Conservation (phyloP, 108 stramenopile species). For the Fistulifera solaris region DNA sequence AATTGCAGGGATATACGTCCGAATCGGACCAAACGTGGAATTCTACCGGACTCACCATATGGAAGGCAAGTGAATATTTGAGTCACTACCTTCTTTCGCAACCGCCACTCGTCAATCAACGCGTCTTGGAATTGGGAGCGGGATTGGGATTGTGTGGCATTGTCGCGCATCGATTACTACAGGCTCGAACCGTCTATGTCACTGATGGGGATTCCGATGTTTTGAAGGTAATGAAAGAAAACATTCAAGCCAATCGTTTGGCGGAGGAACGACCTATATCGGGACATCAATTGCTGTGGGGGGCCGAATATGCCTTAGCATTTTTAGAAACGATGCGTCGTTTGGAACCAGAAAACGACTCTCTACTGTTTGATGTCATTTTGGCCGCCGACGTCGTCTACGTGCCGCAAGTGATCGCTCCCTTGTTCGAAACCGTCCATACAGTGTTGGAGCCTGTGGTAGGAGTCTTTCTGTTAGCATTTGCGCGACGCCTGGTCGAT, state of each 20-base stretch:
- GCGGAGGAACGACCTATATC: background rate
- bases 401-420: conserved; percentile 34
- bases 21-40: conserved; percentile 57
- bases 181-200: conserved; percentile 20
- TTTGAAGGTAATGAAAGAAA: conserved; percentile 28
- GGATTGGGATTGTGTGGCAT: conserved; percentile 65
- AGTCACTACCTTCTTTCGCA: conserved; percentile 51
- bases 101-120: background rate
- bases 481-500: conserved; percentile 10
- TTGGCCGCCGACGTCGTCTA: conserved; percentile 62
- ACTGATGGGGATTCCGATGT: conserved; percentile 65
- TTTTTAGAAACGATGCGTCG: background rate
- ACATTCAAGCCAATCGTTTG: conserved; percentile 21
- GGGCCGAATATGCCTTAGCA: conserved; percentile 10
- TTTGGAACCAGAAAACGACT: conserved; percentile 28
- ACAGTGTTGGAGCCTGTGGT: conserved; percentile 14
- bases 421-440: conserved; percentile 51
- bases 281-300: conserved; percentile 20
- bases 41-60: conserved; percentile 70
- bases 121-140: conserved; percentile 22
- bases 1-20: conserved; percentile 37
- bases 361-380: conserved; percentile 29
- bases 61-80: conserved; percentile 58
- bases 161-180: conserved; percentile 29
- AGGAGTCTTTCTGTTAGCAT: conserved; percentile 13